phyloP scores from a whole-genome alignment of 2,329 filamentous ascomycete genomes.

The Xylariomycetidae sp. region DNA sequence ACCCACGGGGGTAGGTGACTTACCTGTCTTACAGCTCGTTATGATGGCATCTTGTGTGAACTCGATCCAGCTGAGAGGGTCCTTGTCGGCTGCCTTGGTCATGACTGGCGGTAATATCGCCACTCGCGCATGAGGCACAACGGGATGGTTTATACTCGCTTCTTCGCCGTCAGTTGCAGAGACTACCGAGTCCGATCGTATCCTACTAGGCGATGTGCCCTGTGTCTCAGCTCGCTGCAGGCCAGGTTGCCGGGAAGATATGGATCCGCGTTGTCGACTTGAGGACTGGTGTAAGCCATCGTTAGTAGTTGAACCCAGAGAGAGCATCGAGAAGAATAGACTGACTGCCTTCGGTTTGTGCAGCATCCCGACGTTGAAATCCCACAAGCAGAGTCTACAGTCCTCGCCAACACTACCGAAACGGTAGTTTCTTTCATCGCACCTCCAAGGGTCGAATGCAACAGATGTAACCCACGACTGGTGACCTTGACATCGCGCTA shows the following conservation, averaged over 20 bases:
- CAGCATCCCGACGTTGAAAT: conserved; percentile 96
- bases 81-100: conserved; percentile 78
- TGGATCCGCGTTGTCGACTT: conserved; percentile 49
- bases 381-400: conserved; percentile 85
- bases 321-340: conserved; percentile 20
- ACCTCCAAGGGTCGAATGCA: conserved; percentile 94
- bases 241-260: conserved; percentile 44
- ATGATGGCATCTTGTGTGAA: conserved; percentile 92
- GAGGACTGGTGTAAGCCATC: conserved; percentile 43
- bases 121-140: conserved; percentile 77
- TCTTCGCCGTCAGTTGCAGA: conserved; percentile 46
- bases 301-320: conserved; percentile 2
- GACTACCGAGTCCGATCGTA: conserved; percentile 66
- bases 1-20: conserved; percentile 30
- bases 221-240: conserved; percentile 57
- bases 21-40: conserved; percentile 86
- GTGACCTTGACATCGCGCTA: conserved; percentile 91
- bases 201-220: conserved; percentile 48
- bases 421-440: conserved; percentile 89
- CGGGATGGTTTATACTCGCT: conserved; percentile 64
- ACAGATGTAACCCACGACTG: conserved; percentile 93
- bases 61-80: conserved; percentile 84
- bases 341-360: conserved; percentile 79
- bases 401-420: conserved; percentile 97
- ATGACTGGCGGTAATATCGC: conserved; percentile 87